These are phyloP conservation scores for Mortierella claussenii DNA, from an alignment of 192 early-diverging fungal genomes.

Conservation along the genomic window DNA sequence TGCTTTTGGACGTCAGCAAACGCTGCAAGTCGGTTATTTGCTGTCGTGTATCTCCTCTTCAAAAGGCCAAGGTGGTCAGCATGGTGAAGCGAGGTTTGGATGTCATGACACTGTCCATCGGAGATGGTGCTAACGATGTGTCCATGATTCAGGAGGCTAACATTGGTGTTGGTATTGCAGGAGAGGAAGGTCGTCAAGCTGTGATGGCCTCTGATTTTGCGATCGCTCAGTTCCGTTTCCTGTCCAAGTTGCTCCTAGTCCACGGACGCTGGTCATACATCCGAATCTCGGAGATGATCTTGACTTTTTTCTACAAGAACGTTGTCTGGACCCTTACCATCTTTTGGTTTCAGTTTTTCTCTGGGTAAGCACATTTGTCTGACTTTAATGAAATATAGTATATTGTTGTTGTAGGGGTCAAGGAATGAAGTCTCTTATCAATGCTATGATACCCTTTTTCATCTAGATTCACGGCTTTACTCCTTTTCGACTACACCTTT, in stretches of 20 bases:
- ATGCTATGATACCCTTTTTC: not conserved
- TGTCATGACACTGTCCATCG: conserved; percentile 91
- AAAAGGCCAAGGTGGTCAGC: conserved; percentile 95
- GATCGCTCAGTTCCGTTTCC: conserved; percentile 89
- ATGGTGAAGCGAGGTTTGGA: conserved; percentile 86
- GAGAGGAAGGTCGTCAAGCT: conserved; percentile 95
- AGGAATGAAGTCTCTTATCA: not conserved
- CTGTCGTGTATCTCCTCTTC: conserved; percentile 94
- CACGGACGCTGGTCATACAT: conserved; percentile 95
- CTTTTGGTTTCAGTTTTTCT: conserved; percentile 93
- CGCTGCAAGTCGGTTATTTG: conserved; percentile 91
- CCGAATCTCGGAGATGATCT: conserved; percentile 85
- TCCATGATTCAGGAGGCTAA: conserved; percentile 98
- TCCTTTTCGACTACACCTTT: conserved; percentile 89
- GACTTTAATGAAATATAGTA: not conserved
- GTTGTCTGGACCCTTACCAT: conserved; percentile 88
- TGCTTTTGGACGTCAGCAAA: conserved; percentile 79
- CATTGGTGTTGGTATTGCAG: conserved; percentile 93
- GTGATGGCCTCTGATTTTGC: conserved; percentile 94
- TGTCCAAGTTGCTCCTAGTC: conserved; percentile 86
- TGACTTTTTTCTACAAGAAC: conserved; percentile 97
- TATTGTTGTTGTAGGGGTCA: not conserved
- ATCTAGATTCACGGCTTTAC: conserved; percentile 76
- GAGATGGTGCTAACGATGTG: conserved; percentile 97
- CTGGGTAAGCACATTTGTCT: conserved; percentile 76